Conservation (phyloP, 257 asterid species). For the Nicotiana paniculata region DNA sequence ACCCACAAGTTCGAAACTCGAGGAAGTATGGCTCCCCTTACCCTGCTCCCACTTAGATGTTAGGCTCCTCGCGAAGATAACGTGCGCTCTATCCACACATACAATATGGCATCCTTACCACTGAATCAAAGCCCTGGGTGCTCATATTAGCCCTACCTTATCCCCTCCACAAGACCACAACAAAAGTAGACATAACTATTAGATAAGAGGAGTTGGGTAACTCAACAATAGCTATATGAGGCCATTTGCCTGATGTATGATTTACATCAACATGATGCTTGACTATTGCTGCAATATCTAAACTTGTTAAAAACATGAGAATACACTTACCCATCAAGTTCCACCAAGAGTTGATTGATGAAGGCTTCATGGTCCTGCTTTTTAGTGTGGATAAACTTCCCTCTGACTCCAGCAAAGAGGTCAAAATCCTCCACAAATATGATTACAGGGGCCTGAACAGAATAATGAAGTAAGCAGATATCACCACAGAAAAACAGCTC, state of each 20-base stretch:
- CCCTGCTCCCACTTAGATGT: not conserved
- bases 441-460: constrained; percentile 92
- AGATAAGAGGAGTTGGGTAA: not conserved
- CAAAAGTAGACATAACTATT: not conserved
- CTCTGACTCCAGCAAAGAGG: constrained; percentile 97
- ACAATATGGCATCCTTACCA: not conserved
- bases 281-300: not conserved
- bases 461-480: constrained; percentile 12
- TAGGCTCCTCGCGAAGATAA: not conserved
- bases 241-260: not conserved
- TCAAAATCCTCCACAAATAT: constrained; percentile 97
- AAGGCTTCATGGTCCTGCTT: constrained; percentile 97
- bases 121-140: not conserved
- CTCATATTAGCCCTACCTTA: not conserved
- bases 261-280: not conserved
- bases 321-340: constrained; percentile 81
- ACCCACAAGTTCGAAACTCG: not conserved
- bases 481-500: constrained; percentile 17
- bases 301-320: not conserved
- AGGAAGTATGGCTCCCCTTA: not conserved
- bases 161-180: not conserved
- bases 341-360: constrained; percentile 97
- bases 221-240: not conserved
- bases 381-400: constrained; percentile 79
- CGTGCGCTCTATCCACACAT: not conserved